Evolutionary conservation across 2,329 filamentous ascomycete genomes (phyloP).

Genomic region (Pseudogymnoascus sp.): DNA sequence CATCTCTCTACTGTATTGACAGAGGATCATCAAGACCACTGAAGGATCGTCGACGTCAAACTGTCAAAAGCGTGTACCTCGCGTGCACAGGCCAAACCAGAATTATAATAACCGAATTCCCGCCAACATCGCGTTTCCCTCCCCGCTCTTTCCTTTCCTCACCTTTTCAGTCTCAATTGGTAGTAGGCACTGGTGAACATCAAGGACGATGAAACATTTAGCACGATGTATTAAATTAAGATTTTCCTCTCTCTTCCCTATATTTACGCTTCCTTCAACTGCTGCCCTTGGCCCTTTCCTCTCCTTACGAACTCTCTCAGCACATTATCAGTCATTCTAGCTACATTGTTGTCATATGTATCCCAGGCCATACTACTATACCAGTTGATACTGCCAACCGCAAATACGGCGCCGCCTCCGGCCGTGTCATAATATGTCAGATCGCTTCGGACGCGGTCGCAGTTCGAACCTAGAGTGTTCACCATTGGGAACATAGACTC

Average conservation of each 20-base stretch:
- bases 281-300: constrained; percentile 6
- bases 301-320: constrained; percentile 17
- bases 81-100: neutral
- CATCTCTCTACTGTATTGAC: neutral
- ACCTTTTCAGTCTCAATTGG: neutral
- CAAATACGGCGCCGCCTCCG: constrained; percentile 21
- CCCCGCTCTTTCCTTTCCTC: neutral
- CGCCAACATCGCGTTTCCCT: neutral
- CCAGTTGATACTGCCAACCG: constrained; percentile 26
- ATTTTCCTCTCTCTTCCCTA: neutral
- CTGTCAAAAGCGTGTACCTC: neutral
- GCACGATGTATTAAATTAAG: neutral
- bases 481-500: constrained; percentile 21
- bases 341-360: constrained; percentile 23
- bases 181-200: neutral
- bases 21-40: neutral
- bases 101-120: neutral
- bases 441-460: constrained; percentile 18
- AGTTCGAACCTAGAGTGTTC: constrained; percentile 19
- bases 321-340: constrained; percentile 22
- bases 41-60: neutral
- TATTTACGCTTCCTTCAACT: neutral
- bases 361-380: constrained; percentile 21
- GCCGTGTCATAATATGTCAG: constrained; percentile 22
- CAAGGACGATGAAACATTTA: neutral